phyloP scores from a whole-genome alignment of 1,139 yeast species.

The Pneumocystis canis region DNA sequence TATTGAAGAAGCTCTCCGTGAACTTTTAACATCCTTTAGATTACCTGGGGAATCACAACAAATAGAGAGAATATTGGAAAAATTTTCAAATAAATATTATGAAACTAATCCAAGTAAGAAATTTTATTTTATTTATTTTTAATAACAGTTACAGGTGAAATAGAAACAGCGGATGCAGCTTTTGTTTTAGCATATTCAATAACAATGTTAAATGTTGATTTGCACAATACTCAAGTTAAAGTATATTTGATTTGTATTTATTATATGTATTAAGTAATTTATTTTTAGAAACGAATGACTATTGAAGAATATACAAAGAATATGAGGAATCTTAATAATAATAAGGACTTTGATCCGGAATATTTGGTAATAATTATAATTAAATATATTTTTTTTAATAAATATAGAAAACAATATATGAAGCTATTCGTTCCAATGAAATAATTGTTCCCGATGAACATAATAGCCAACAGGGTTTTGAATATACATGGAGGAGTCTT shows the following conservation, averaged over 20 bases:
- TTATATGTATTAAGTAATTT: background rate
- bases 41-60: conserved; percentile 96
- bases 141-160: conserved; percentile 18
- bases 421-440: conserved; percentile 69
- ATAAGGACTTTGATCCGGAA: conserved; percentile 56
- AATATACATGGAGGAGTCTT: conserved; percentile 80
- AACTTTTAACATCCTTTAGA: conserved; percentile 68
- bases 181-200: conserved; percentile 76
- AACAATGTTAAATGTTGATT: conserved; percentile 75
- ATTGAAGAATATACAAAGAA: conserved; percentile 67
- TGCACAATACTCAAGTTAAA: conserved; percentile 54
- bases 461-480: conserved; percentile 73
- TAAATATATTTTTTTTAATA: background rate
- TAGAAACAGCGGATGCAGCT: conserved; percentile 51
- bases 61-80: conserved; percentile 79
- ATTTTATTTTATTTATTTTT: background rate
- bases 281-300: conserved; percentile 55
- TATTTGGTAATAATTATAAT: conserved; percentile 42
- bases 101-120: conserved; percentile 14
- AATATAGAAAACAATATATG: conserved; percentile 45
- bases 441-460: conserved; percentile 98
- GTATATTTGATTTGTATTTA: background rate
- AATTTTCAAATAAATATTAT: conserved; percentile 66
- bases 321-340: conserved; percentile 58
- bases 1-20: conserved; percentile 84